Conservation (phyloP, 345 rosid species). For the Sonneratia caseolaris region DNA sequence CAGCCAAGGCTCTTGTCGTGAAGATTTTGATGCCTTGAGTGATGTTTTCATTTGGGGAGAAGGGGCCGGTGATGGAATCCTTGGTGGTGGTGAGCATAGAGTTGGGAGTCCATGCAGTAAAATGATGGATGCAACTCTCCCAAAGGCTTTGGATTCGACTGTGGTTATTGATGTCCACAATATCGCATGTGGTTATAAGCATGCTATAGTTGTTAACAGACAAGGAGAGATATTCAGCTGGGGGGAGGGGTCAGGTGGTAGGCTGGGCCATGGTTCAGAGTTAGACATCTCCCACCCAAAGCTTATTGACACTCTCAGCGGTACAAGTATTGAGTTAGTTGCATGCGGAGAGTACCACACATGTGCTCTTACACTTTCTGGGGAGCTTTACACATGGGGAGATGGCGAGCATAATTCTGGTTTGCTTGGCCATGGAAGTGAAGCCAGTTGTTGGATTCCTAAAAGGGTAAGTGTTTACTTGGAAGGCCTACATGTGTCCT, state of each 20-base stretch:
- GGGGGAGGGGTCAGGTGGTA: slow-evolving; percentile 84
- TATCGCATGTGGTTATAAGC: slow-evolving; percentile 78
- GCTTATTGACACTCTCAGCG: slow-evolving; percentile 50
- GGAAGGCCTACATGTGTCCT: slow-evolving; percentile 46
- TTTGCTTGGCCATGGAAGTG: slow-evolving; percentile 77
- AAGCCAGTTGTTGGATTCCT: slow-evolving; percentile 71
- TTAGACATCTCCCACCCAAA: slow-evolving; percentile 46
- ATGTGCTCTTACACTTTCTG: slow-evolving; percentile 63
- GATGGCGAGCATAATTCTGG: slow-evolving; percentile 58
- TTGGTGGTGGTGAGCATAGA: slow-evolving; percentile 40
- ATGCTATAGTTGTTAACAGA: slow-evolving; percentile 72
- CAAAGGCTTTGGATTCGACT: slow-evolving; percentile 63
- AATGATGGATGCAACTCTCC: slow-evolving; percentile 49
- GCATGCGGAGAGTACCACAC: slow-evolving; percentile 91
- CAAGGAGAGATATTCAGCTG: slow-evolving; percentile 85
- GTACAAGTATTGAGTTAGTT: slow-evolving; percentile 49
- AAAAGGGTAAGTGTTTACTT: slow-evolving; percentile 49
- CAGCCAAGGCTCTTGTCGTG: slow-evolving; percentile 74
- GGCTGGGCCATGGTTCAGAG: slow-evolving; percentile 80
- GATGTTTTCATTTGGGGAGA: slow-evolving; percentile 95
- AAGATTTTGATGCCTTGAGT: slow-evolving; percentile 72
- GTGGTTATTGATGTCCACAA: slow-evolving; percentile 59
- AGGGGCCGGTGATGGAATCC: slow-evolving; percentile 47
- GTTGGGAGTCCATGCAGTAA: slow-evolving; percentile 21
- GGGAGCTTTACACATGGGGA: slow-evolving; percentile 93